phyloP scores from a whole-genome alignment of 2,329 filamentous ascomycete genomes.

The Diaporthe capsici region DNA sequence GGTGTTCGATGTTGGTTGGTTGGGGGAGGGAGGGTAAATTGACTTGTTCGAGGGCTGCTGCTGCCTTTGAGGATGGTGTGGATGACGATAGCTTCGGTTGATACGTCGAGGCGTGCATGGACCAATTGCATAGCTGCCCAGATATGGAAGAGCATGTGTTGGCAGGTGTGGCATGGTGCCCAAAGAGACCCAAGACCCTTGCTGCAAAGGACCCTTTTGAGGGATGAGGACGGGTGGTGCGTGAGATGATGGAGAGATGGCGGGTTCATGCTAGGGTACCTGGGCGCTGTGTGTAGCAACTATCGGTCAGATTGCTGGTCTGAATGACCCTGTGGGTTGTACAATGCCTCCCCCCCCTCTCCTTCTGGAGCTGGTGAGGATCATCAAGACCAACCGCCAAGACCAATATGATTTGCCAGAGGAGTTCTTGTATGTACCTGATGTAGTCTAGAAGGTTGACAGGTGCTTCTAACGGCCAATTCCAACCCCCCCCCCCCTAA shows the following conservation, averaged over 20 bases:
- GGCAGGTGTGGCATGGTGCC: conserved; percentile 28
- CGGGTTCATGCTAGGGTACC: neutral
- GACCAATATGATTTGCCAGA: conserved; percentile 3
- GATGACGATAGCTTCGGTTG: conserved; percentile 15
- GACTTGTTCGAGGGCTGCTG: neutral
- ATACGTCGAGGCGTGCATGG: neutral
- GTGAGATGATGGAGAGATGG: conserved; percentile 16
- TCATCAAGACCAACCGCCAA: conserved; percentile 7
- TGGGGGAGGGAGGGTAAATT: too few relatives aligned
- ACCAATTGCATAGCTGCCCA: conserved; percentile 12
- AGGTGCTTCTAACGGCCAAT: conserved; percentile 2
- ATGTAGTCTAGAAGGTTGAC: neutral
- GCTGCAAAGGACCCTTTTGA: conserved; percentile 21
- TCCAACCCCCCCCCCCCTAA: neutral
- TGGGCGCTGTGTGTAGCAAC: neutral
- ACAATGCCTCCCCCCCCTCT: neutral
- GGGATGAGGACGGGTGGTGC: conserved; percentile 1
- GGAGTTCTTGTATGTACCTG: neutral
- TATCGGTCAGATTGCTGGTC: conserved; percentile 18
- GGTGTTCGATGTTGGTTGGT: neutral
- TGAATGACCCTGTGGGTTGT: neutral
- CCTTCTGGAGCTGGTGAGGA: neutral
- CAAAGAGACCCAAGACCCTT: conserved; percentile 17
- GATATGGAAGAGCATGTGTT: conserved; percentile 19
- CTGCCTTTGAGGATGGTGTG: conserved; percentile 3